Evolutionary conservation across 805 yeast genomes (phyloP), one percentile per base, ranked within the genome.

Genomic region (Starmerella stigmatis): DNA sequence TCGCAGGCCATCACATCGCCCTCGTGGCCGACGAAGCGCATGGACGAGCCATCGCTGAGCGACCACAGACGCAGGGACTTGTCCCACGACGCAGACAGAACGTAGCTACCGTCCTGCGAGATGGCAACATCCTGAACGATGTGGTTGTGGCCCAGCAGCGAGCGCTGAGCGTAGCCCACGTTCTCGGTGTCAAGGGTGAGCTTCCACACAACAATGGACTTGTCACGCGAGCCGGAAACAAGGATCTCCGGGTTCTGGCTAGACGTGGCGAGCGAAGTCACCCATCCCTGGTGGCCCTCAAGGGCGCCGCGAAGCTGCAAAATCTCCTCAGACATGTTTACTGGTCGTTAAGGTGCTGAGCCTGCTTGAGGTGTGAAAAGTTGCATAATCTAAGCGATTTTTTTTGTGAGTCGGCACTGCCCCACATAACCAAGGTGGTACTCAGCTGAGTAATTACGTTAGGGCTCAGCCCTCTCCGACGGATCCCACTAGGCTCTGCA

Each of bases 71-170:
- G 89, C 70, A 94, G 77, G 67, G 98, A 88, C 78, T 83, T 86
- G 73, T 92, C 98, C 99, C 99, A 92, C 64, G 98, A 92, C 65
- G 94, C 96, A 57, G 98, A 92, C 70, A 92, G 75, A 66, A 96
- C 97, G 77, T 79, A 89, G 66, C 81, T 79, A 71, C 97, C 97
- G 69, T 92, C 98, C 67, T 94, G 86, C 57, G 97, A 85, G 74
- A 92, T 82, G 68, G 92, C 84, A 69, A 86, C 89, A 69, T 92
- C 98, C 75, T 86, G 88, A 61, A 92, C 95, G 66, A 92, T 89
- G 86, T 92, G 98, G 62, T 94, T 82, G 86, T 92, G 98, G 68
- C 98, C 99, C 68, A 77, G 82, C 71, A 92, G 80, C 60, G 96
- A 85, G 74, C 81, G 86, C 77, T 86, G 85, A 71, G 99, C 94